These are phyloP conservation scores for Penicillium sp. DNA, from an alignment of 2,329 filamentous ascomycete genomes.

Conservation along the genomic window DNA sequence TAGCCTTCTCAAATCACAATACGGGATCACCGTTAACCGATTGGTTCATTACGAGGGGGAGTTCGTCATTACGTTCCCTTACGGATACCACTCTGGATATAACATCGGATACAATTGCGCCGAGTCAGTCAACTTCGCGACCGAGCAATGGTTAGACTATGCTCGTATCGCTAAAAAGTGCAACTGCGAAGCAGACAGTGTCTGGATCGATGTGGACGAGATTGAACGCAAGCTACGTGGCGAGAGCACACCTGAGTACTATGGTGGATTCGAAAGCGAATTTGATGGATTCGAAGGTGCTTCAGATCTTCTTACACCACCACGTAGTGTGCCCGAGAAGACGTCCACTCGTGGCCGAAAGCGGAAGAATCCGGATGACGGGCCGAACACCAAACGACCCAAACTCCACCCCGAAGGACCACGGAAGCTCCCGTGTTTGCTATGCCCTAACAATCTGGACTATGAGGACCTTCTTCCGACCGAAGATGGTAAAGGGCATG, in stretches of 20 bases:
- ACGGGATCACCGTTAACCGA: slow-evolving; percentile 92
- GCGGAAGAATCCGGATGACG: slow-evolving; percentile 53
- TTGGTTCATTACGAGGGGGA: slow-evolving; percentile 92
- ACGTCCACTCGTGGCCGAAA: slow-evolving; percentile 56
- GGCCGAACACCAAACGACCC: slow-evolving; percentile 65
- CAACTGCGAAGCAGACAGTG: slow-evolving; percentile 91
- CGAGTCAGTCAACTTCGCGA: slow-evolving; percentile 95
- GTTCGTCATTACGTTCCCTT: slow-evolving; percentile 96
- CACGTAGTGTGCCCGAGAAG: slow-evolving; percentile 63
- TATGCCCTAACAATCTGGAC: slow-evolving; percentile 84
- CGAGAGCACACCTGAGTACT: slow-evolving; percentile 55
- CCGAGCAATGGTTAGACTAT: slow-evolving; percentile 90
- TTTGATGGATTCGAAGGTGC: slow-evolving; percentile 54
- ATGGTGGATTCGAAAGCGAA: slow-evolving; percentile 52
- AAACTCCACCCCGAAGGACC: slow-evolving; percentile 63
- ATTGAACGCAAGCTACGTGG: slow-evolving; percentile 90
- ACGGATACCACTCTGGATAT: slow-evolving; percentile 96
- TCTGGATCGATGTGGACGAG: slow-evolving; percentile 94
- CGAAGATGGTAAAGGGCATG: slow-evolving; percentile 69
- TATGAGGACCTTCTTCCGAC: slow-evolving; percentile 76
- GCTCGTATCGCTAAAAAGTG: slow-evolving; percentile 94
- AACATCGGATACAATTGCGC: slow-evolving; percentile 98
- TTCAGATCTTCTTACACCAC: slow-evolving; percentile 69
- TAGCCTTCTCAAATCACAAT: slow-evolving; percentile 73
- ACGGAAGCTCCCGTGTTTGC: slow-evolving; percentile 69